phyloP scores from a whole-genome alignment of 2,329 filamentous ascomycete species.

The Aspergillus quadricinctus region DNA sequence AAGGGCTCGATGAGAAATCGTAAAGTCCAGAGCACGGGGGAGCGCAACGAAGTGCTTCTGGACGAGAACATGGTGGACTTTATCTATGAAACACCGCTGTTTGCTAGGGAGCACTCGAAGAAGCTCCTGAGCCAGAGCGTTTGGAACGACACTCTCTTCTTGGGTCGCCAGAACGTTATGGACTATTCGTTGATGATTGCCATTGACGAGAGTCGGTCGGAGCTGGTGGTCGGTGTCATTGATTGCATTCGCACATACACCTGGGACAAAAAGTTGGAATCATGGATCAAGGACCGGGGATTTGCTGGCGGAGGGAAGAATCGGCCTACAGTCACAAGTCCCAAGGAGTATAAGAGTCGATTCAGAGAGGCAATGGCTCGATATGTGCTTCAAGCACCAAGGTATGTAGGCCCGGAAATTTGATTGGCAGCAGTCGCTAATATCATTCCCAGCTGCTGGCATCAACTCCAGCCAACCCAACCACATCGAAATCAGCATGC shows the following conservation, averaged over 20 bases:
- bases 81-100: slow-evolving; percentile 94
- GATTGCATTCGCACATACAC: slow-evolving; percentile 98
- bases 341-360: slow-evolving; percentile 93
- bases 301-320: slow-evolving; percentile 75
- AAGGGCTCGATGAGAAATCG: slow-evolving; percentile 99
- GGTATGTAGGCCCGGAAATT: slow-evolving; percentile 29
- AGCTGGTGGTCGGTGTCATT: slow-evolving; percentile 95
- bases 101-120: slow-evolving; percentile 92
- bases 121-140: slow-evolving; percentile 86
- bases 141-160: slow-evolving; percentile 95
- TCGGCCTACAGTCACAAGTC: slow-evolving; percentile 90
- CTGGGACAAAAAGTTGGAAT: slow-evolving; percentile 99
- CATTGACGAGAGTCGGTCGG: slow-evolving; percentile 82
- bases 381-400: slow-evolving; percentile 56
- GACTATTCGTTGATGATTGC: slow-evolving; percentile 98
- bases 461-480: slow-evolving; percentile 38
- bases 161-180: slow-evolving; percentile 96
- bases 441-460: slow-evolving; percentile 37
- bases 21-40: slow-evolving; percentile 91
- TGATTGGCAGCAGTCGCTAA: slow-evolving; percentile 2
- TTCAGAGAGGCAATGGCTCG: slow-evolving; percentile 96
- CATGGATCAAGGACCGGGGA: slow-evolving; percentile 97
- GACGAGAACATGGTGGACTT: slow-evolving; percentile 99
- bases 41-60: slow-evolving; percentile 91
- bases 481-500: slow-evolving; percentile 27